Evolutionary conservation across 768 basidiomycete species (phyloP).

Genomic region (Naematelia encephala): DNA sequence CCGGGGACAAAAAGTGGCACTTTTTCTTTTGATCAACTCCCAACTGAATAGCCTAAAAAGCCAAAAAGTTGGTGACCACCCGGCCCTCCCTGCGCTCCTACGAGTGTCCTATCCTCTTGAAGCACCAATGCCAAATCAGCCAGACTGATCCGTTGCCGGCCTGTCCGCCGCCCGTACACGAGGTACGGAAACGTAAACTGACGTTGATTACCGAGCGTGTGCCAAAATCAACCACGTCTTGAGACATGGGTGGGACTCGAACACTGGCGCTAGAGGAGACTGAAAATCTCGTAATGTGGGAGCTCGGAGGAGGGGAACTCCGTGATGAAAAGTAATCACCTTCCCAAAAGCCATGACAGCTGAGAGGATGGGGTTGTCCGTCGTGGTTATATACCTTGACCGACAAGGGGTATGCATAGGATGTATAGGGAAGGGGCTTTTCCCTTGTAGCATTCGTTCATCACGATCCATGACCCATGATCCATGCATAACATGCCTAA

Average conservation of each 20-base stretch:
- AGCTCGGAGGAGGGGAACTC: slow-evolving; percentile 41
- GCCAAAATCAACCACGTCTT: slow-evolving; percentile 26
- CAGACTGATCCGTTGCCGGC: slow-evolving; percentile 48
- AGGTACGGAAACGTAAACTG: slow-evolving; percentile 20
- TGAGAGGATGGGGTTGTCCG: slow-evolving; percentile 5
- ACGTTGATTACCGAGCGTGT: slow-evolving; percentile 41
- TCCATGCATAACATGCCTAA: no score
- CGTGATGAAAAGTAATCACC: slow-evolving; percentile 39
- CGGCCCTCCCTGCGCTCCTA: slow-evolving; percentile 47
- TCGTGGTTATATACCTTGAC: background rate
- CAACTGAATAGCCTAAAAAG: background rate
- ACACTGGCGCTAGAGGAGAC: slow-evolving; percentile 48
- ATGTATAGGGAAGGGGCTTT: background rate
- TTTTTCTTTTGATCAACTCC: no score
- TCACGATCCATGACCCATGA: no score
- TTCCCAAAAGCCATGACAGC: slow-evolving; percentile 47
- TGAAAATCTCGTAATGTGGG: slow-evolving; percentile 26
- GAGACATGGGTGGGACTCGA: slow-evolving; percentile 43
- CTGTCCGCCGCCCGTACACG: slow-evolving; percentile 27
- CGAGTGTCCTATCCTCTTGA: slow-evolving; percentile 41
- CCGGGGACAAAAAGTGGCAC: background rate
- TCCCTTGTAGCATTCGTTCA: no score
- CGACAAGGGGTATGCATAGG: background rate
- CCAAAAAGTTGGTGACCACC: slow-evolving; percentile 43
- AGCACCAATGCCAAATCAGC: slow-evolving; percentile 42